These are phyloP conservation scores for Botryotinia convoluta DNA, from an alignment of 2,329 filamentous ascomycete species.

Conservation along the genomic window DNA sequence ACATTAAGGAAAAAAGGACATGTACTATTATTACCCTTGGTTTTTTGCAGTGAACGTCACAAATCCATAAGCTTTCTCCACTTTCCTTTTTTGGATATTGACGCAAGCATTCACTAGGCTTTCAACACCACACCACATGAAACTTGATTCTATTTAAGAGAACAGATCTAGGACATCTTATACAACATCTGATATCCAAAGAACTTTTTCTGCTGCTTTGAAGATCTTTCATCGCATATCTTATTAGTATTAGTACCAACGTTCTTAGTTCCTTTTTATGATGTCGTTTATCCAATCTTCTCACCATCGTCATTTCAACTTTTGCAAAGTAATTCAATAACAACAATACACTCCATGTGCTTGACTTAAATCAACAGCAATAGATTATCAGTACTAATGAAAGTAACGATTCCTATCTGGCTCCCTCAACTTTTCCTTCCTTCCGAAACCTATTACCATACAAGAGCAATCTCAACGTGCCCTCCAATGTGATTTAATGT, in stretches of 20 bases:
- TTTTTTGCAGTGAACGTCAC: not conserved
- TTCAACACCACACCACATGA: not conserved
- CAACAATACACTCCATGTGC: not conserved
- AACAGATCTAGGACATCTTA: not conserved
- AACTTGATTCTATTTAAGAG: not conserved
- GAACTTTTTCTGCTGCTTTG: not conserved
- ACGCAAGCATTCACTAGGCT: not conserved
- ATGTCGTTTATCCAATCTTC: not conserved
- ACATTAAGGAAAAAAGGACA: not conserved
- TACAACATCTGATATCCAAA: not conserved
- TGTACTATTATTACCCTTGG: not conserved
- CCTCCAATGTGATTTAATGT: not conserved
- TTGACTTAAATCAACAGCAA: not conserved
- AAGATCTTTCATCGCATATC: not conserved
- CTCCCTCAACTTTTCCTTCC: accelerated
- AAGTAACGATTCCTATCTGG: accelerated
- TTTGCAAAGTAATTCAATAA: not conserved
- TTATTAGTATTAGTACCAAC: not conserved
- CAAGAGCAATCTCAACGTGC: not conserved
- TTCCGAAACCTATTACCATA: not conserved
- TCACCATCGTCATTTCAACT: not conserved
- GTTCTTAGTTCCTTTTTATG: not conserved
- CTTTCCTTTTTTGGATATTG: not conserved
- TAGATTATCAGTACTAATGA: not conserved
- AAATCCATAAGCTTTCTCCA: not conserved